phyloP scores from a whole-genome alignment of 306 rosid genomes.

The Quercus berberidifolia region DNA sequence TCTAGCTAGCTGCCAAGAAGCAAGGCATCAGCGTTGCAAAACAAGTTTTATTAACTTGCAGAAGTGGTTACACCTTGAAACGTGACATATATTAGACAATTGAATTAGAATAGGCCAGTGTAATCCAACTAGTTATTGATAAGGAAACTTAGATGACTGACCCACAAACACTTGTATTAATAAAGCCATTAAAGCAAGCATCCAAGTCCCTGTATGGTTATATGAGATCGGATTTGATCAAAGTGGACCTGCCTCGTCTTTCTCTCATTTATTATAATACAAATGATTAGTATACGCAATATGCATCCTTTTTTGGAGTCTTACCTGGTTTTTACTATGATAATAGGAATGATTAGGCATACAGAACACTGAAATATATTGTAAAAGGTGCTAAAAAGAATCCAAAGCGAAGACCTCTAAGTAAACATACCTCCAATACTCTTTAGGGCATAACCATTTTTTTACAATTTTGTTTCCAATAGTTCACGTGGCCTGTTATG shows the following conservation, averaged over 20 bases:
- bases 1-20: not conserved
- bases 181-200: too few species aligned
- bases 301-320: not conserved
- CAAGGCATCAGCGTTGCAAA: not conserved
- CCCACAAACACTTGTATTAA: too few species aligned
- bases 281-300: not conserved
- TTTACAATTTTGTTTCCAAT: too few species aligned
- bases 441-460: too few species aligned
- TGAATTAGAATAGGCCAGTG: too few species aligned
- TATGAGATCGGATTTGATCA: too few species aligned
- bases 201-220: too few species aligned
- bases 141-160: too few species aligned
- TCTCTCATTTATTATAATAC: not conserved
- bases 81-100: not conserved
- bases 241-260: too few species aligned
- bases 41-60: not conserved
- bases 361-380: not conserved
- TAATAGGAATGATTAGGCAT: not conserved
- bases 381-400: not conserved
- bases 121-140: too few species aligned
- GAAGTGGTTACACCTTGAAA: not conserved
- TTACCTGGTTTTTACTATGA: slow-evolving; percentile 7
- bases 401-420: slow-evolving; percentile 5
- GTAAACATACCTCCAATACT: too few species aligned
- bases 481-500: too few species aligned